phyloP scores from a whole-genome alignment of 176 grass and related monocot species.

The Paspalum vaginatum region DNA sequence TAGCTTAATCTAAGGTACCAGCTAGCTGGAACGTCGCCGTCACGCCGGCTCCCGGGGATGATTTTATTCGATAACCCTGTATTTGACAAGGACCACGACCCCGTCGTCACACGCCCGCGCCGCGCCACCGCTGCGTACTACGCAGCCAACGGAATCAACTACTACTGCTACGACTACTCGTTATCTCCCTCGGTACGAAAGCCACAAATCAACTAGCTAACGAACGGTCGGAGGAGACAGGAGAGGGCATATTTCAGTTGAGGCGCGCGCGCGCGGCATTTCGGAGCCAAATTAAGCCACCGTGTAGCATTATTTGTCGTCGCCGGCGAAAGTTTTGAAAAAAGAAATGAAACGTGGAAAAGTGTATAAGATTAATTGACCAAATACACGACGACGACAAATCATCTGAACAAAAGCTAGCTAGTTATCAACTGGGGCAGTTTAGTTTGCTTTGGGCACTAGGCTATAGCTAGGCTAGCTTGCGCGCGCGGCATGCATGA shows the following conservation, averaged over 20 bases:
- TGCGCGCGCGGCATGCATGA: neutral
- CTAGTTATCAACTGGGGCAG: neutral
- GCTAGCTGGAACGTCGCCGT: neutral
- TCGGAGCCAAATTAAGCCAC: neutral
- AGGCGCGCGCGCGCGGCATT: neutral
- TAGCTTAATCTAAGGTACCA: too few species aligned
- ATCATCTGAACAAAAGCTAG: neutral
- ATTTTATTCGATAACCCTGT: neutral
- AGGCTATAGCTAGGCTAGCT: too few species aligned
- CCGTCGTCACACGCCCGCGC: neutral
- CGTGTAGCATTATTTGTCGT: neutral
- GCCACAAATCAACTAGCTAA: slow-evolving; percentile 23
- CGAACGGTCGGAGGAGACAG: neutral
- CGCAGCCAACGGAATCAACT: too few species aligned
- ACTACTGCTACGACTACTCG: too few species aligned
- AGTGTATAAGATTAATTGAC: neutral
- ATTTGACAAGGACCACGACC: neutral
- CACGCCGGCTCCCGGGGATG: neutral
- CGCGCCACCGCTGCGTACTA: neutral
- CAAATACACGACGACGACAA: neutral
- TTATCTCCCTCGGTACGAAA: neutral
- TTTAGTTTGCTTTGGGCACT: neutral
- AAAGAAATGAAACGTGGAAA: neutral
- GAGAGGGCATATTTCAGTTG: neutral
- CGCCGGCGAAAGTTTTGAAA: too few species aligned